Percentiles rank a stretch among this genome's conserved stretches.
These are phyloP conservation scores for Ascochyta fabae DNA, from an alignment of 2,329 filamentous ascomycete species.

Conservation along the genomic window DNA sequence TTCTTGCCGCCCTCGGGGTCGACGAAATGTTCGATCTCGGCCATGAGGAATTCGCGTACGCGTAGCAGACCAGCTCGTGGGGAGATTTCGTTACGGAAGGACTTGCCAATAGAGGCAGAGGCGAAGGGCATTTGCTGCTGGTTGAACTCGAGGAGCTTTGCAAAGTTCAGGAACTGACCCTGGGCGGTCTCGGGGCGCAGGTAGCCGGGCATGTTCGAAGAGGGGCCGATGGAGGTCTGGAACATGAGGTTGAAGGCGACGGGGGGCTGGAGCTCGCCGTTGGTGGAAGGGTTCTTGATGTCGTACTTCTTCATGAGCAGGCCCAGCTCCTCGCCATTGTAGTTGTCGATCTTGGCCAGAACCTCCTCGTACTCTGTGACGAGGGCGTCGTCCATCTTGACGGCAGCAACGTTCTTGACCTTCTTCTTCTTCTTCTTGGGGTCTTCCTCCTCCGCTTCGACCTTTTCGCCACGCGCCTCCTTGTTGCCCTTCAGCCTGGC, in stretches of 20 bases:
- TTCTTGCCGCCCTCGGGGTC: slow-evolving; percentile 95
- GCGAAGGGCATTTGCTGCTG: slow-evolving; percentile 95
- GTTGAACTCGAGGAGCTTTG: slow-evolving; percentile 95
- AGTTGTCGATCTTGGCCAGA: slow-evolving; percentile 94
- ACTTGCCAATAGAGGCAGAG: slow-evolving; percentile 95
- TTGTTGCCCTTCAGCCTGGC: slow-evolving; percentile 86
- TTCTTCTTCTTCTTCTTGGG: slow-evolving; percentile 91
- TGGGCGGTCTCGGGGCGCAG: slow-evolving; percentile 86
- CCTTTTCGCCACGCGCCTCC: slow-evolving; percentile 83
- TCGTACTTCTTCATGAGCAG: slow-evolving; percentile 86
- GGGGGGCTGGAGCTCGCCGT: slow-evolving; percentile 76
- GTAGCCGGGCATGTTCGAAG: slow-evolving; percentile 76
- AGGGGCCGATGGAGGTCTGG: slow-evolving; percentile 91
- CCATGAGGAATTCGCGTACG: slow-evolving; percentile 98
- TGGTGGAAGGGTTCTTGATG: slow-evolving; percentile 85
- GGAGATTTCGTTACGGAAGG: slow-evolving; percentile 97
- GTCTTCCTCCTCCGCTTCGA: slow-evolving; percentile 76
- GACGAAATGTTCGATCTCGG: slow-evolving; percentile 98
- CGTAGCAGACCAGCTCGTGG: slow-evolving; percentile 88
- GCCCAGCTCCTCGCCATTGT: slow-evolving; percentile 83
- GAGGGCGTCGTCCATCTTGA: slow-evolving; percentile 86
- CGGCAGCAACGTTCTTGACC: slow-evolving; percentile 64
- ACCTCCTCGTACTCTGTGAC: slow-evolving; percentile 90
- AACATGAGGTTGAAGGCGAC: slow-evolving; percentile 99
- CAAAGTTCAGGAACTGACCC: slow-evolving; percentile 97